Evolutionary conservation across 495 filamentous ascomycete species (phyloP).

Genomic region (Hypoxylon crocopeplum): DNA sequence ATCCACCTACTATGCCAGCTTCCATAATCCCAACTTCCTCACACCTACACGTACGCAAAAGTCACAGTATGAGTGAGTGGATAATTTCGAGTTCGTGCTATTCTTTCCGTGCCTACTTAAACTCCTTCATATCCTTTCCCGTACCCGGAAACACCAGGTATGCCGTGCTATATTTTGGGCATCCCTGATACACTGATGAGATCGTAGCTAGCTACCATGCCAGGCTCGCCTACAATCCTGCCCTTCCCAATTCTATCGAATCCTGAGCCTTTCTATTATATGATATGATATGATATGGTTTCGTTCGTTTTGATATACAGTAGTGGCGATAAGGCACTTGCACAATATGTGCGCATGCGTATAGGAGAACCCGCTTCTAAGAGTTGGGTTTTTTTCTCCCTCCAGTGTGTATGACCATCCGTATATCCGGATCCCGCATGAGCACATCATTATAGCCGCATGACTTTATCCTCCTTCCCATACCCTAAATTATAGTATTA

Average conservation of each 20-base stretch:
- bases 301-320: conserved; percentile 18
- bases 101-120: not conserved
- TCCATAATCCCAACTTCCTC: too few species aligned
- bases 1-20: too few species aligned
- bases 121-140: not conserved
- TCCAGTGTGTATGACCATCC: too few species aligned
- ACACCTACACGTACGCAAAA: not conserved
- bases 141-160: conserved; percentile 7
- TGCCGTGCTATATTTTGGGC: conserved; percentile 1
- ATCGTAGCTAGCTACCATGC: not conserved
- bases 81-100: not conserved
- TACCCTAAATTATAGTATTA: too few species aligned
- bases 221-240: not conserved
- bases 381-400: not conserved
- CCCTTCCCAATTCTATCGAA: not conserved
- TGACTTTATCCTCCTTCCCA: too few species aligned
- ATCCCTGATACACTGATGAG: too few species aligned
- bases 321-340: not conserved
- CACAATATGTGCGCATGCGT: not conserved
- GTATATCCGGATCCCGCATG: too few species aligned
- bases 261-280: not conserved
- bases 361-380: not conserved
- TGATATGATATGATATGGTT: not conserved
- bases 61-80: not conserved
- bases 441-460: too few species aligned